Evolutionary conservation across 371 early-diverging fungal genomes (phyloP).

Genomic region (Apophysomyces variabilis): DNA sequence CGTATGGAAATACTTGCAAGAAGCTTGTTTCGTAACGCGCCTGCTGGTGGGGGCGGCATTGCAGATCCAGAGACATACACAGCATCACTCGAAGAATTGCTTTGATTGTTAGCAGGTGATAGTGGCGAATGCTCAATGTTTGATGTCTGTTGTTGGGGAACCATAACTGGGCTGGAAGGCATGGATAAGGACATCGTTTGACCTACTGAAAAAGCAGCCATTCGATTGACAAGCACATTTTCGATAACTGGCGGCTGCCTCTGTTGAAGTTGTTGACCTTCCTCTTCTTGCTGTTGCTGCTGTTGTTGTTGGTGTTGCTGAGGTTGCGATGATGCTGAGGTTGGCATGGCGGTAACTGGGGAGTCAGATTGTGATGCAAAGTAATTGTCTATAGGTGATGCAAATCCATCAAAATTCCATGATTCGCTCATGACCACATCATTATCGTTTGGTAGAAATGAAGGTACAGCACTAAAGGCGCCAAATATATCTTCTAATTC

Average conservation of each 20-base stretch:
- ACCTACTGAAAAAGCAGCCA: conserved; percentile 18
- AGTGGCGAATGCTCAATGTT: conserved; percentile 14
- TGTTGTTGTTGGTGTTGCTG: conserved; percentile 19
- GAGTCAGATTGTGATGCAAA: conserved; percentile 16
- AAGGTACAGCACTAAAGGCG: conserved; percentile 28
- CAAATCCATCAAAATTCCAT: conserved; percentile 23
- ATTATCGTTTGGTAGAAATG: conserved; percentile 6
- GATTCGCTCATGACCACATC: not conserved
- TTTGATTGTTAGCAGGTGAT: conserved; percentile 7
- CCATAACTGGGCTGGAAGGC: conserved; percentile 32
- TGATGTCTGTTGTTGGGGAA: conserved; percentile 17
- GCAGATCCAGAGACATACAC: conserved; percentile 38
- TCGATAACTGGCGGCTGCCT: conserved; percentile 20
- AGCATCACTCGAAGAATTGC: conserved; percentile 17
- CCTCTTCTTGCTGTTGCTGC: conserved; percentile 17
- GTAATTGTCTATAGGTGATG: conserved; percentile 20
- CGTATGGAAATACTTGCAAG: conserved; percentile 22
- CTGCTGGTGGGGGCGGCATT: conserved; percentile 47
- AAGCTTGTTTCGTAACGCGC: conserved; percentile 35
- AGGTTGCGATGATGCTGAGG: not conserved
- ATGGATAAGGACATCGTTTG: conserved; percentile 27
- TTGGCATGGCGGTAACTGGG: conserved; percentile 10
- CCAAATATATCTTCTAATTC: conserved; percentile 51
- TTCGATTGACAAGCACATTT: conserved; percentile 19
- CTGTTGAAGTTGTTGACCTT: conserved; percentile 16